These are phyloP conservation scores for Escallonia rubra DNA, from an alignment of 129 eudicot species.

Conservation along the genomic window DNA sequence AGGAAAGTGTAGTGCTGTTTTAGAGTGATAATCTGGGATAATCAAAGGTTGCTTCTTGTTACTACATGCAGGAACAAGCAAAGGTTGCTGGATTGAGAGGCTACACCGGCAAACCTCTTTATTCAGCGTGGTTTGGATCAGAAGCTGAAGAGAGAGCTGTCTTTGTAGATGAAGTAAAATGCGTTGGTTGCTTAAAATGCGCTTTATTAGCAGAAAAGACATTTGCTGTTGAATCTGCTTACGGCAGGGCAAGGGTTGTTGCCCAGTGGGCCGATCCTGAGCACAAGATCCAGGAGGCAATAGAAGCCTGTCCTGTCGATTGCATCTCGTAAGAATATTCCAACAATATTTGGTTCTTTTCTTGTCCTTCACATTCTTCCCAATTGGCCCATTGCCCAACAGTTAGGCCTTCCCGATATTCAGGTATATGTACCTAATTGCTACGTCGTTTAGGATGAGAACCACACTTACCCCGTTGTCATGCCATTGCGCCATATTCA, in stretches of 20 bases:
- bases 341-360: too few relatives aligned
- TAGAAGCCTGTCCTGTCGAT: constrained; percentile 82
- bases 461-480: too few relatives aligned
- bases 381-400: too few relatives aligned
- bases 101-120: constrained; percentile 83
- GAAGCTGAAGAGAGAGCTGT: constrained; percentile 78
- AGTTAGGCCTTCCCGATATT: too few relatives aligned
- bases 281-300: constrained; percentile 62
- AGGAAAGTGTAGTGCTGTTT: background rate
- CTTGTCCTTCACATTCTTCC: too few relatives aligned
- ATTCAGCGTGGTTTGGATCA: constrained; percentile 75
- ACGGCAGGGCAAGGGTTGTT: constrained; percentile 92
- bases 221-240: constrained; percentile 75
- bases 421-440: too few relatives aligned
- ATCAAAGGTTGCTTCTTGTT: too few relatives aligned
- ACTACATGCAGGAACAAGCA: constrained; percentile 55
- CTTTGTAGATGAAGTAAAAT: constrained; percentile 82
- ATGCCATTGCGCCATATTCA: too few relatives aligned
- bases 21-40: too few relatives aligned
- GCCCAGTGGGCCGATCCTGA: constrained; percentile 98
- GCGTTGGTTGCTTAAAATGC: constrained; percentile 94
- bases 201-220: constrained; percentile 79
- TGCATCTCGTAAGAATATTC: constrained; percentile 80
- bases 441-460: too few relatives aligned
- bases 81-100: constrained; percentile 67